Evolutionary conservation across 2,329 filamentous ascomycete genomes (phyloP), one percentile per base, ranked within the genome.

Genomic region (Onygenales sp.): DNA sequence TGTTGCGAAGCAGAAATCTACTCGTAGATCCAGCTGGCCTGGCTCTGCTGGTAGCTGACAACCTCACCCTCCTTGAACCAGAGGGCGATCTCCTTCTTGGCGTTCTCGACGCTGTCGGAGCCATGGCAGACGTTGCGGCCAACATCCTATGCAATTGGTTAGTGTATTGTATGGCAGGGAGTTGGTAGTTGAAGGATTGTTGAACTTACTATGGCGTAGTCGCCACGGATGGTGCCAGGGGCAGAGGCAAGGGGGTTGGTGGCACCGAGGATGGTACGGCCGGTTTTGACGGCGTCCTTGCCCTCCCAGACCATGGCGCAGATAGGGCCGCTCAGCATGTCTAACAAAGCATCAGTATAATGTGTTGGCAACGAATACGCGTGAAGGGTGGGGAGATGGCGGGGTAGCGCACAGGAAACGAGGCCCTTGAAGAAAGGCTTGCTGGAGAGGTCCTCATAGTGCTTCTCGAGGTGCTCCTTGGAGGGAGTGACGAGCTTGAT

Each of bases 61-160:
- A 95, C 72, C 76, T 97, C 93, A 65, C 83, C 84, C 64, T 87
- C 79, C 77, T 87, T 85, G 87, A 98, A 98, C 93, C 93, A 98
- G 72, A 97, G 85, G 69, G 86, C 86, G 73, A 98, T 98, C 83
- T 98, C 93, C 88, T 97, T 96, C 87, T 97, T 84, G 78, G 93
- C 93, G 80, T 84, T 95, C 85, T 98, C 93, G 77, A 98, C 92
- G 73, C 82, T 85, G 83, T 98, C 93, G 76, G 90, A 96, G 74
- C 93, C 93, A 85, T 98, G 93, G 88, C 92, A 97, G 79, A 97
- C 90, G 82, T 98, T 98, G 76, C 92, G 89, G 78, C 93, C 93
- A 72, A 90, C 86, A 68, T 89, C 85, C 76, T 78, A 53, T 78
- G 49, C 5, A 32, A 50, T 53, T 7, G 21, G 45, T 57, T 48